Conservation (phyloP, 495 filamentous ascomycete genomes). For the Podospora fimiseda region DNA sequence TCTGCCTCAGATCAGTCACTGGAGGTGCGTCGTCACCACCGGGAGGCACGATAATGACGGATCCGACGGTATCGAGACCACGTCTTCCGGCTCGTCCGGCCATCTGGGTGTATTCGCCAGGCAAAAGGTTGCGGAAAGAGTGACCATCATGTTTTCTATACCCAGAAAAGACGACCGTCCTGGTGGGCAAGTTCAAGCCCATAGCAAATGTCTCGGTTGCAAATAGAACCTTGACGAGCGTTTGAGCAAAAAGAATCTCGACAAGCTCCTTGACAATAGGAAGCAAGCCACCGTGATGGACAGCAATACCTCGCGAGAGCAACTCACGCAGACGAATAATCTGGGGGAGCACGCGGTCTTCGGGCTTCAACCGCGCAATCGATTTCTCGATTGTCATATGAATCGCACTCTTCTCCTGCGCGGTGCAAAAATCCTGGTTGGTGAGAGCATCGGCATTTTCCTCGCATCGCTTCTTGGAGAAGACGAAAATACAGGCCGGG, state of each 20-base stretch:
- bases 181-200: slow-evolving; percentile 91
- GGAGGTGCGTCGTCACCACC: slow-evolving; percentile 79
- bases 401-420: slow-evolving; percentile 86
- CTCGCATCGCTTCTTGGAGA: slow-evolving; percentile 95
- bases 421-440: slow-evolving; percentile 89
- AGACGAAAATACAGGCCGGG: slow-evolving; percentile 94
- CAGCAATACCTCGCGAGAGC: slow-evolving; percentile 81
- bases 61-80: slow-evolving; percentile 86
- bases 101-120: slow-evolving; percentile 98
- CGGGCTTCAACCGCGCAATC: slow-evolving; percentile 82
- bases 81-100: slow-evolving; percentile 89
- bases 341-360: slow-evolving; percentile 83
- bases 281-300: slow-evolving; percentile 90
- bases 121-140: slow-evolving; percentile 80
- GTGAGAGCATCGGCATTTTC: slow-evolving; percentile 93
- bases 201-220: slow-evolving; percentile 98
- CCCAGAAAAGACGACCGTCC: slow-evolving; percentile 95
- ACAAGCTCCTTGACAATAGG: slow-evolving; percentile 98
- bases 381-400: slow-evolving; percentile 98
- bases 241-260: slow-evolving; percentile 91
- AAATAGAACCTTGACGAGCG: slow-evolving; percentile 92
- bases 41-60: slow-evolving; percentile 83
- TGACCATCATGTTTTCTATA: slow-evolving; percentile 94
- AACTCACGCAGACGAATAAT: slow-evolving; percentile 83
- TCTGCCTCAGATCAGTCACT: slow-evolving; percentile 70